Percentiles rank a stretch among this genome's conserved stretches.
Evolutionary conservation across 2,329 filamentous ascomycete species (phyloP).

Genomic region (Huntiella moniliformis): DNA sequence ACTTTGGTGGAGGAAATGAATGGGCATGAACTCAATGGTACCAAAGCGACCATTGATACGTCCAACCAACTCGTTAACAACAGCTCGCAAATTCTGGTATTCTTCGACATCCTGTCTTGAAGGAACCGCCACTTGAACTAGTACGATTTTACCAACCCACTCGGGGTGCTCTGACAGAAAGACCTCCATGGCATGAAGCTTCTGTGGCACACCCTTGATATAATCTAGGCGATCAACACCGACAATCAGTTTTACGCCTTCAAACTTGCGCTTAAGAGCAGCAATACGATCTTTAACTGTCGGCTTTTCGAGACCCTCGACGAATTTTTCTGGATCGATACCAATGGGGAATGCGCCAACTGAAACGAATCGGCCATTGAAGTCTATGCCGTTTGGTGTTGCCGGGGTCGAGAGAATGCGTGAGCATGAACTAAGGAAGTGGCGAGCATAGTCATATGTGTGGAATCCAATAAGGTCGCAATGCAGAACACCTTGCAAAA

Average conservation of each 20-base stretch:
- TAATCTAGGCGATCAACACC: constrained; percentile 94
- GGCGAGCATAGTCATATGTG: constrained; percentile 95
- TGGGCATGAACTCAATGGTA: constrained; percentile 96
- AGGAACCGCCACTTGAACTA: constrained; percentile 90
- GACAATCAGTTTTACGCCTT: constrained; percentile 89
- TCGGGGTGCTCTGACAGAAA: constrained; percentile 94
- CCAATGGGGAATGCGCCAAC: constrained; percentile 95
- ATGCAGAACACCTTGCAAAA: constrained; percentile 72
- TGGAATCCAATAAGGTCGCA: constrained; percentile 96
- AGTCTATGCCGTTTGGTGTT: constrained; percentile 84
- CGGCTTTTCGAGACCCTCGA: constrained; percentile 67
- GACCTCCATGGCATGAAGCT: constrained; percentile 87
- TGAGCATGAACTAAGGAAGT: constrained; percentile 94
- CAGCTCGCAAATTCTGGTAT: constrained; percentile 86
- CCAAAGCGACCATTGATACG: constrained; percentile 95
- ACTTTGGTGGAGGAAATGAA: constrained; percentile 95
- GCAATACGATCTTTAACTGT: constrained; percentile 78
- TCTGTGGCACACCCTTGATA: constrained; percentile 97
- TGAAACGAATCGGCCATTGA: constrained; percentile 69
- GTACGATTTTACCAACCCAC: constrained; percentile 92
- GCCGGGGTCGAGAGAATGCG: constrained; percentile 68
- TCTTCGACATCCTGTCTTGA: constrained; percentile 92
- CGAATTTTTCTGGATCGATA: constrained; percentile 93
- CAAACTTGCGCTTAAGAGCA: constrained; percentile 72
- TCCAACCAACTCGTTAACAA: constrained; percentile 91